Percentiles rank a stretch among this genome's conserved stretches.
Conservation (phyloP, 1,284 basidiomycete genomes). For the Microbotryum violaceum region DNA sequence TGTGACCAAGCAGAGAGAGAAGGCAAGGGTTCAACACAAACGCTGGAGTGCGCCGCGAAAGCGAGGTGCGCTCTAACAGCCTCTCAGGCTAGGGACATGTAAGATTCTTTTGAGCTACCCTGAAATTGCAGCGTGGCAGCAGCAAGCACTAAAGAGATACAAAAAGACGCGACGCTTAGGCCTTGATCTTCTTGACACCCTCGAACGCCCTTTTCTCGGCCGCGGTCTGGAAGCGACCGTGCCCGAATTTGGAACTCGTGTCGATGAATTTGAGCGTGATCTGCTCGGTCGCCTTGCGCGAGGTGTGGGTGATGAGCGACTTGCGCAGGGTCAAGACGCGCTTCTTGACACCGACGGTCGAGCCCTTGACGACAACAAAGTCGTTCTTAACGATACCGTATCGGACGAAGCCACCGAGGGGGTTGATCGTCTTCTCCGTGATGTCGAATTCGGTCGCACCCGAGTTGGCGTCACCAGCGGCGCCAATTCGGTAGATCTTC, state of each 20-base stretch:
- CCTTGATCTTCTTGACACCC: constrained; percentile 27
- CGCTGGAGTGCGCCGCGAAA: too few relatives aligned
- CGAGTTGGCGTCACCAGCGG: constrained; percentile 69
- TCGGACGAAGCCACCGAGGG: constrained; percentile 98
- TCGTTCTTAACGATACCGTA: constrained; percentile 99
- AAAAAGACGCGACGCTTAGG: constrained; percentile 4
- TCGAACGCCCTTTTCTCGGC: constrained; percentile 89
- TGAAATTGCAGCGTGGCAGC: too few relatives aligned
- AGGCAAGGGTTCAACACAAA: too few relatives aligned
- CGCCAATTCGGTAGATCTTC: constrained; percentile 95
- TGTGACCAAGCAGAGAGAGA: too few relatives aligned
- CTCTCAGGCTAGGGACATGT: too few relatives aligned
- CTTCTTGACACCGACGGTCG: constrained; percentile 92
- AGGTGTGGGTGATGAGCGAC: constrained; percentile 38
- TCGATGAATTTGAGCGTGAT: constrained; percentile 94
- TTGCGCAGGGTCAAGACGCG: constrained; percentile 83
- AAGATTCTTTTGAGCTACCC: too few relatives aligned
- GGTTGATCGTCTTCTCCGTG: constrained; percentile 91
- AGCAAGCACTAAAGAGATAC: too few relatives aligned
- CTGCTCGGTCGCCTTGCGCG: constrained; percentile 87
- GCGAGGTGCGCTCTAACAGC: too few relatives aligned
- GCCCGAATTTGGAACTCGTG: constrained; percentile 47
- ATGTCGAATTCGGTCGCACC: constrained; percentile 90
- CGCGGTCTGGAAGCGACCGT: constrained; percentile 89
- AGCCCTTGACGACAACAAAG: constrained; percentile 82